These are phyloP conservation scores for Alternaria consortialis DNA, from an alignment of 2,329 filamentous ascomycete genomes.

Conservation along the genomic window DNA sequence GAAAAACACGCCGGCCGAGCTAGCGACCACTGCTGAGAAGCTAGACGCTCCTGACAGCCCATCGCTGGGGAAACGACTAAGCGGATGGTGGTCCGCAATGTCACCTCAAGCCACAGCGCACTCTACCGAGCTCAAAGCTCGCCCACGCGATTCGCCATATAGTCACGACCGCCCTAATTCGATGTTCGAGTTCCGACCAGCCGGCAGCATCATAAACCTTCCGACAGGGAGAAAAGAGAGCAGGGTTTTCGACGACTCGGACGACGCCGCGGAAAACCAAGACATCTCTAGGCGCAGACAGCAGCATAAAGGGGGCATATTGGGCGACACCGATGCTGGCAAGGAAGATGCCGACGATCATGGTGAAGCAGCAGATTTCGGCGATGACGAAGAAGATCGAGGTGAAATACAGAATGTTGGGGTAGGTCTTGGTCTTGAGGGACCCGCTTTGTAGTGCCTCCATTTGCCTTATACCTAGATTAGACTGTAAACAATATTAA, in stretches of 20 bases:
- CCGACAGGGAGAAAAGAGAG: conserved; percentile 36
- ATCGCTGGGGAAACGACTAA: conserved; percentile 41
- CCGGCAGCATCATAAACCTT: conserved; percentile 32
- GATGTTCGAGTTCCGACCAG: conserved; percentile 50
- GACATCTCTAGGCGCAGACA: conserved; percentile 6
- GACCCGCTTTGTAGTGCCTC: conserved; percentile 11
- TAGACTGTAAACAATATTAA: conserved; percentile 9
- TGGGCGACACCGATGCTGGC: conserved; percentile 21
- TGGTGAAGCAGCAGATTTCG: conserved; percentile 30
- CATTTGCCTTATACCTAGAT: conserved; percentile 3
- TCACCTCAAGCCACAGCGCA: conserved; percentile 27
- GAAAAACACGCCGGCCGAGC: conserved; percentile 18
- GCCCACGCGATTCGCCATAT: conserved; percentile 22
- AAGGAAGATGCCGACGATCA: conserved; percentile 17
- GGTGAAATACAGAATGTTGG: conserved; percentile 25
- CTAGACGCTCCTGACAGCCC: conserved; percentile 37
- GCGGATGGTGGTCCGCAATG: conserved; percentile 50
- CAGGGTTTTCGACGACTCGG: conserved; percentile 57
- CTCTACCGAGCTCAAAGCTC: conserved; percentile 15
- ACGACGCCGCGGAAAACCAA: conserved; percentile 32
- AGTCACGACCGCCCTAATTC: conserved; percentile 41
- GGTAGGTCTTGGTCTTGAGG: conserved; percentile 24
- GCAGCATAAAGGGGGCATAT: conserved; percentile 15
- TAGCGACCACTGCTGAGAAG: conserved; percentile 14
- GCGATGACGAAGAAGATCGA: conserved; percentile 31